Evolutionary conservation across 164 flowering plant species (phyloP).

Genomic region (Macadamia tetraphylla): DNA sequence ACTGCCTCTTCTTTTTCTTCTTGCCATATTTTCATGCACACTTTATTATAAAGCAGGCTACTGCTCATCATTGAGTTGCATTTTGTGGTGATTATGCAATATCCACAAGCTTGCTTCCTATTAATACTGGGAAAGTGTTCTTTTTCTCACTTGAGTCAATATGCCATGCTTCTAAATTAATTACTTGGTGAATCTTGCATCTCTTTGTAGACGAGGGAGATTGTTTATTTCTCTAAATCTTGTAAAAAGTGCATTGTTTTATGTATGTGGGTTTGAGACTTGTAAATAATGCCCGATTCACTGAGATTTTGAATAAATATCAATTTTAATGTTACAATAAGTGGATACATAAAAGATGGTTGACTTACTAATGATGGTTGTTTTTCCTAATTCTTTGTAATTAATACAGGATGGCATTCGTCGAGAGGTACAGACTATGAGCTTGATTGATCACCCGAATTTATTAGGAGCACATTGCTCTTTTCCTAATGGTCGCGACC

Average conservation of each 20-base stretch:
- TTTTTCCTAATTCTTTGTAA: slow-evolving; percentile 1
- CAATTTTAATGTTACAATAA: not conserved
- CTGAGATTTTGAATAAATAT: too few relatives aligned
- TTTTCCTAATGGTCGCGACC: slow-evolving; percentile 25
- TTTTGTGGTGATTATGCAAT: not conserved
- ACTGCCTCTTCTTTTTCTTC: not conserved
- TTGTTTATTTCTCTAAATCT: not conserved
- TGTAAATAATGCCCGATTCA: slow-evolving; percentile 3
- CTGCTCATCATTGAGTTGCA: not conserved
- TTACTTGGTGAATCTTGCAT: not conserved
- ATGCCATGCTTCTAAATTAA: not conserved
- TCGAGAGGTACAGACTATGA: slow-evolving; percentile 23
- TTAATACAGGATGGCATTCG: slow-evolving; percentile 28
- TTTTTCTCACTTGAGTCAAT: too few relatives aligned
- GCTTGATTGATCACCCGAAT: slow-evolving; percentile 19
- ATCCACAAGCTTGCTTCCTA: too few relatives aligned
- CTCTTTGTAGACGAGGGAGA: too few relatives aligned
- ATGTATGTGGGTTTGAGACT: not conserved
- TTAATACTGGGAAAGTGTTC: too few relatives aligned
- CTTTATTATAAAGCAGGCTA: not conserved
- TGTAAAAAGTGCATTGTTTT: not conserved
- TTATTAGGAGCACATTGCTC: slow-evolving; percentile 22
- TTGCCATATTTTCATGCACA: slow-evolving; percentile 2
- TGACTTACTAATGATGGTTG: not conserved
- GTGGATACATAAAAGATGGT: not conserved